A percentile compares a stretch with the other conserved stretches of the same genome.
phyloP scores from a whole-genome alignment of 2,329 filamentous ascomycete genomes.

The Fusarium sambucinum region DNA sequence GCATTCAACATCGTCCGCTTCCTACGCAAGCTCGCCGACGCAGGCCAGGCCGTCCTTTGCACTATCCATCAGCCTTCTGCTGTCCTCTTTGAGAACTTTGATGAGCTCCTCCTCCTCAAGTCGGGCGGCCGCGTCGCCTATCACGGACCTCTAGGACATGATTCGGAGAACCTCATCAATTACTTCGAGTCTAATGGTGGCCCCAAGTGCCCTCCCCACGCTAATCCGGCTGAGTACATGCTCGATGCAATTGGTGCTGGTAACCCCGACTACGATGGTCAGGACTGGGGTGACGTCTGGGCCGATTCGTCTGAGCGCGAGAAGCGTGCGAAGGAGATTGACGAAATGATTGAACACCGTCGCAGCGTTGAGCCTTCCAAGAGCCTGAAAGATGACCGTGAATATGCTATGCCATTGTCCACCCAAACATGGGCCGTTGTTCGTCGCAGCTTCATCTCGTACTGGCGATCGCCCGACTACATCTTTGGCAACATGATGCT shows the following conservation, averaged over 20 bases:
- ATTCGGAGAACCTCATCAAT: constrained; percentile 60
- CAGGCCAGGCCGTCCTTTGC: constrained; percentile 69
- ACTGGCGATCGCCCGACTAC: constrained; percentile 76
- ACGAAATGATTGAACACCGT: constrained; percentile 62
- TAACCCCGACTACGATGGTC: constrained; percentile 68
- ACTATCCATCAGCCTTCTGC: constrained; percentile 72
- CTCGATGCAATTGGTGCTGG: constrained; percentile 71
- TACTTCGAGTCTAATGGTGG: constrained; percentile 67
- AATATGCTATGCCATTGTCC: constrained; percentile 71
- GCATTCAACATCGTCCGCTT: constrained; percentile 73
- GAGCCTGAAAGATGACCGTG: constrained; percentile 63
- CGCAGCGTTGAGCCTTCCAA: constrained; percentile 53
- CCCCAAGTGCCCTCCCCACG: constrained; percentile 59
- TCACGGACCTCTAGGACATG: constrained; percentile 65
- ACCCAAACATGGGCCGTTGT: constrained; percentile 67
- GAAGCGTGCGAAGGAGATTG: constrained; percentile 62
- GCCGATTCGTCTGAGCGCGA: constrained; percentile 62
- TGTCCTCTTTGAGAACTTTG: constrained; percentile 68
- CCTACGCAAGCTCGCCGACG: constrained; percentile 70
- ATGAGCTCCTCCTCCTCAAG: constrained; percentile 66
- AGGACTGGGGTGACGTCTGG: constrained; percentile 75
- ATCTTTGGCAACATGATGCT: constrained; percentile 71
- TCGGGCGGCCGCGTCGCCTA: constrained; percentile 66
- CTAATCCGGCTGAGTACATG: constrained; percentile 68
- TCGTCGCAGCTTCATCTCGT: constrained; percentile 69